Percentiles rank a stretch among this genome's conserved stretches.
phyloP scores from a whole-genome alignment of 805 yeast genomes.

The Candida coquimbonensis region DNA sequence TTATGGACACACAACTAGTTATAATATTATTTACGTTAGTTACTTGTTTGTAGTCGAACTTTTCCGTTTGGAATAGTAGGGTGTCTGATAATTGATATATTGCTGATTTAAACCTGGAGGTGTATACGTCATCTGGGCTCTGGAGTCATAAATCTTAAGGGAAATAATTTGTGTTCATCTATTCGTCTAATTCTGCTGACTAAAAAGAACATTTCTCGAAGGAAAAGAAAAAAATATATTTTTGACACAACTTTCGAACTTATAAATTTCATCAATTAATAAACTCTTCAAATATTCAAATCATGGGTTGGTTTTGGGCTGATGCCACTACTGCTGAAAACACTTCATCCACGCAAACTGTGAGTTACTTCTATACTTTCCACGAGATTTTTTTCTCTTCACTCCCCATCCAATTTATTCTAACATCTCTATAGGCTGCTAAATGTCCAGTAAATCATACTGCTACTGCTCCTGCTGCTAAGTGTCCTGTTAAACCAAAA shows the following conservation, averaged over 20 bases:
- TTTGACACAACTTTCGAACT: neutral
- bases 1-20: neutral
- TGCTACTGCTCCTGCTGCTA: slow-evolving; percentile 20
- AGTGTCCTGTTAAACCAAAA: slow-evolving; percentile 35
- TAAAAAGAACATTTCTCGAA: neutral
- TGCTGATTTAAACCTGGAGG: no score
- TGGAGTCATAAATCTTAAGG: no score
- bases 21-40: neutral
- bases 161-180: no score
- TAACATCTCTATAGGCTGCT: slow-evolving; percentile 4
- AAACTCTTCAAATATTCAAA: neutral
- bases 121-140: no score
- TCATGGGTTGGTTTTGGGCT: slow-evolving; percentile 93
- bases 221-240: neutral
- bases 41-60: neutral
- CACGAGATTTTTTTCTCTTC: no score
- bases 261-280: neutral
- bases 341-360: neutral
- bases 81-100: no score
- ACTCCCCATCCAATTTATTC: no score
- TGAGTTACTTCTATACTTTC: neutral
- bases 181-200: no score
- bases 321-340: slow-evolving; percentile 21
- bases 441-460: slow-evolving; percentile 13
- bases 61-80: no score